A percentile compares a stretch with the other conserved stretches of the same genome.
Evolutionary conservation across 2,329 filamentous ascomycete species (phyloP).

Genomic region (Penicillium janthinellum): DNA sequence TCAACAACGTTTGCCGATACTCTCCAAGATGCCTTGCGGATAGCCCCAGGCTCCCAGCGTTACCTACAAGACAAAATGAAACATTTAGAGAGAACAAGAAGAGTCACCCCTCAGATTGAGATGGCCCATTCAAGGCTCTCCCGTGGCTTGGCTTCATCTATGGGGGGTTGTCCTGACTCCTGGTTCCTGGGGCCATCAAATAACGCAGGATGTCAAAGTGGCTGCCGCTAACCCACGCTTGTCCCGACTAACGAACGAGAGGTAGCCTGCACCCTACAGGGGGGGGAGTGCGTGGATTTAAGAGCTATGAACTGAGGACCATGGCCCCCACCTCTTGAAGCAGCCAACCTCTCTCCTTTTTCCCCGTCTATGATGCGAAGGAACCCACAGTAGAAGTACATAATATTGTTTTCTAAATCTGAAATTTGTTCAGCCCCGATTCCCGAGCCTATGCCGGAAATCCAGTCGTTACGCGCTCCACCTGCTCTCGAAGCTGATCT

Average conservation of each 20-base stretch:
- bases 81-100: not conserved
- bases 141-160: not conserved
- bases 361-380: not conserved
- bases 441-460: constrained; percentile 25
- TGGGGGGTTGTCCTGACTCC: not conserved
- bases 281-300: constrained; percentile 27
- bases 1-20: not conserved
- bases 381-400: not conserved
- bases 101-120: not conserved
- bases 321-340: constrained; percentile 10
- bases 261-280: constrained; percentile 7
- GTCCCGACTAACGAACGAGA: constrained; percentile 5
- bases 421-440: not conserved
- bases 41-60: not conserved
- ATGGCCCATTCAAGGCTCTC: not conserved
- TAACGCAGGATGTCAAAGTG: constrained; percentile 12
- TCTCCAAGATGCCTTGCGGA: not conserved
- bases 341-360: constrained; percentile 5
- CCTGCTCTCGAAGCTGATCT: constrained; percentile 38
- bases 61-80: not conserved
- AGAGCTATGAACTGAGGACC: constrained; percentile 4
- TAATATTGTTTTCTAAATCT: not conserved
- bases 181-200: not conserved
- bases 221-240: constrained; percentile 6
- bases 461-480: constrained; percentile 36